Base-by-base conservation (phyloP, 306 rosid genomes). In the Sphenostylis stenocarpa region DNA sequence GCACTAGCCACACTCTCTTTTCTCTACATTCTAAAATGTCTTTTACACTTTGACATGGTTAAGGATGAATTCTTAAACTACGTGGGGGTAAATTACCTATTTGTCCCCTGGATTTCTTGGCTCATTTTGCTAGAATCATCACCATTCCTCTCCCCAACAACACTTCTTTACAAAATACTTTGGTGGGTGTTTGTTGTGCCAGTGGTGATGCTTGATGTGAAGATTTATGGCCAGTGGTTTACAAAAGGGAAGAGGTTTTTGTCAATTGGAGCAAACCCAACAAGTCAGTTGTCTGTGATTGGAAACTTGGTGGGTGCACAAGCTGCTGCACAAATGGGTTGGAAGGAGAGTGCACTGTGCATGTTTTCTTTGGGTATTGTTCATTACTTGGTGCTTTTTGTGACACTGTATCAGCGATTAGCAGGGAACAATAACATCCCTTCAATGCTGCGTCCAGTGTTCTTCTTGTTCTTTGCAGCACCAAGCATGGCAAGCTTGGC, bases 391-490 rank as follows among this genome's bases (percentile, higher is more conserved):
- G 87, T 87, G 23, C 83, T 89, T 31, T 87, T 87, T 41, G 85
- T 87, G 1, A 89, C 91, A 0, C 78, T 89, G 0, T 87, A 87
- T 45, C 93, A 89, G 80, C 84, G 91, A n/a, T 68, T 87, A 28
- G 51, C 84, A 5, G 88, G 87, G 67, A 77, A 79, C 4, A 68
- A 83, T 17, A 72, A 44, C 15, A 63, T 89, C 53, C 89, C 93
- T 9, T 73, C 83, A 1, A 67, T 73, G 83, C 61, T 85, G n/a
- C 61, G 82, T 7, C 90, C 94, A 0, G 85, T 86, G 12, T 85
- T 84, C 80, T 87, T 89, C 74, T 80, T 85, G 83, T 90, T 87
- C 85, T 78, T 88, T 19, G 94, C 91, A 1, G 86, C 90, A 41
- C 91, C 90, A 0, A 86, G 94, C 76, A 21, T 84, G 23, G 94